Percentiles rank a stretch among this genome's conserved stretches.
These are phyloP conservation scores for Salix arbutifolia DNA, from an alignment of 345 rosid genomes.

Conservation along the genomic window DNA sequence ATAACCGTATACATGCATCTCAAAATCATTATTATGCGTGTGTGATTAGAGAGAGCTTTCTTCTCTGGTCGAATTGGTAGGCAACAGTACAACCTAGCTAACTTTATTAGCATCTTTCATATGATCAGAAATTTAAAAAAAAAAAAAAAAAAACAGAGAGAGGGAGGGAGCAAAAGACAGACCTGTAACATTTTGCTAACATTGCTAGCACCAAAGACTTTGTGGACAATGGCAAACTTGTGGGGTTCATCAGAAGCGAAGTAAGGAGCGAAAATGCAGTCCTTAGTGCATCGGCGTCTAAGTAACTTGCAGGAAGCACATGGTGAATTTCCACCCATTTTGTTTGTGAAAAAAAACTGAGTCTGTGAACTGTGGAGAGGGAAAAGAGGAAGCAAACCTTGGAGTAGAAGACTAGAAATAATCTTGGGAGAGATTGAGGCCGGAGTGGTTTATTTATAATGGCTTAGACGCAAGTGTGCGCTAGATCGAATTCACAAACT, in stretches of 20 bases:
- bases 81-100: background rate
- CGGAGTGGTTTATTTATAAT: slow-evolving; percentile 26
- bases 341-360: background rate
- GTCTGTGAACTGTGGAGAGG: background rate
- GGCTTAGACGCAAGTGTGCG: background rate
- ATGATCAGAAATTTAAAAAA: background rate
- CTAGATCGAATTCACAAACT: slow-evolving; percentile 2
- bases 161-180: background rate
- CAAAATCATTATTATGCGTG: background rate
- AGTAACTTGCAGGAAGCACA: slow-evolving; percentile 31
- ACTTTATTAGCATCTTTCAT: background rate
- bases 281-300: slow-evolving; percentile 23
- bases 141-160: too few relatives aligned
- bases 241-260: slow-evolving; percentile 32
- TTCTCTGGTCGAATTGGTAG: background rate
- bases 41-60: background rate
- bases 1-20: background rate
- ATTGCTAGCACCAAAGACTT: slow-evolving; percentile 34
- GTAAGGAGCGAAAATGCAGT: slow-evolving; percentile 25
- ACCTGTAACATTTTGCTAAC: slow-evolving; percentile 35
- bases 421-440: slow-evolving; percentile 7
- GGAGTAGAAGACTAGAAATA: background rate
- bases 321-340: slow-evolving; percentile 28
- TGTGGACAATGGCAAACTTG: slow-evolving; percentile 32
- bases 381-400: background rate